Percentiles rank a stretch among this genome's conserved stretches.
These are phyloP conservation scores for Lachnellula suecica DNA, from an alignment of 2,329 filamentous ascomycete genomes.

Conservation along the genomic window DNA sequence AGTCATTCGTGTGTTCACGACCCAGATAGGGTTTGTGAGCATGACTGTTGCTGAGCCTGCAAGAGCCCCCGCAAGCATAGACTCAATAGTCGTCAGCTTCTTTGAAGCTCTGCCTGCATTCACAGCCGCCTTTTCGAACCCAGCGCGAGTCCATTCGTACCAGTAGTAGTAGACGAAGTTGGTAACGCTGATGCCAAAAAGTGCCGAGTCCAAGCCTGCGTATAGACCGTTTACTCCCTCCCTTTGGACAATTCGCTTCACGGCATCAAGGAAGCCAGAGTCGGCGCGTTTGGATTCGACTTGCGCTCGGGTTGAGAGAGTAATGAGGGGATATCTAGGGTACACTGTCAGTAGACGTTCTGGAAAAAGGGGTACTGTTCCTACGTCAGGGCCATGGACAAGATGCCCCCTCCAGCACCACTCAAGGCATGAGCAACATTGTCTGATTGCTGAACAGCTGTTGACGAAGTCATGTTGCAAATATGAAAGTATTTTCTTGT, in stretches of 20 bases:
- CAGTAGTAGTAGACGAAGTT: slow-evolving; percentile 99
- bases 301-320: slow-evolving; percentile 93
- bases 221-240: slow-evolving; percentile 90
- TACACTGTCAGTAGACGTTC: slow-evolving; percentile 7
- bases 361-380: slow-evolving; percentile 26
- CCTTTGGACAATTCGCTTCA: slow-evolving; percentile 83
- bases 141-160: slow-evolving; percentile 95
- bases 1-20: slow-evolving; percentile 97
- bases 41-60: slow-evolving; percentile 93
- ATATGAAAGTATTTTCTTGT: background rate
- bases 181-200: slow-evolving; percentile 97
- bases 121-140: slow-evolving; percentile 77
- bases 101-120: slow-evolving; percentile 71
- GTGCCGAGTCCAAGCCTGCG: slow-evolving; percentile 85
- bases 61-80: slow-evolving; percentile 92
- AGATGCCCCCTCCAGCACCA: slow-evolving; percentile 86
- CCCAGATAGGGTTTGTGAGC: slow-evolving; percentile 98
- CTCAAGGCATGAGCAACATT: slow-evolving; percentile 95
- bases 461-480: slow-evolving; percentile 26
- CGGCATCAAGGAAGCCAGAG: slow-evolving; percentile 78
- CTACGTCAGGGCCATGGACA: slow-evolving; percentile 95
- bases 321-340: slow-evolving; percentile 87
- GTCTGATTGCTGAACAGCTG: slow-evolving; percentile 68
- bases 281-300: slow-evolving; percentile 94
- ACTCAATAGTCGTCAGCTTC: slow-evolving; percentile 88